These are phyloP conservation scores for Sclerotinia trifoliorum DNA, from an alignment of 2,329 filamentous ascomycete species.

Conservation along the genomic window DNA sequence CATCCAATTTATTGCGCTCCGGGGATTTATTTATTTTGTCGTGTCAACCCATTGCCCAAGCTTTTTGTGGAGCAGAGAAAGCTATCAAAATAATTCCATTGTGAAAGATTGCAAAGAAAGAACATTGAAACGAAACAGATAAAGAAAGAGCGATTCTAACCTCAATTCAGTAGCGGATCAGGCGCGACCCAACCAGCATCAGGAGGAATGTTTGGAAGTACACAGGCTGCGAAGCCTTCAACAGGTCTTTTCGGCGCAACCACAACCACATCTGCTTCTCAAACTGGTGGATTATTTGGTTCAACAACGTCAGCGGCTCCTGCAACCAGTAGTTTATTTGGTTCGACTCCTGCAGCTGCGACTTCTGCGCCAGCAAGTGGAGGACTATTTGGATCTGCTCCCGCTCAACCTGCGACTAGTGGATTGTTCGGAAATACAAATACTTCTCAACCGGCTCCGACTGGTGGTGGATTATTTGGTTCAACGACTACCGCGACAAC, in stretches of 20 bases:
- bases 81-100: slow-evolving; percentile 25
- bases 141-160: slow-evolving; percentile 28
- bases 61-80: slow-evolving; percentile 24
- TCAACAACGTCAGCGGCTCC: slow-evolving; percentile 25
- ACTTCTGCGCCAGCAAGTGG: slow-evolving; percentile 26
- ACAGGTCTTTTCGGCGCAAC: slow-evolving; percentile 39
- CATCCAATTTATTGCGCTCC: neutral
- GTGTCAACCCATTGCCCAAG: slow-evolving; percentile 9
- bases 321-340: slow-evolving; percentile 37
- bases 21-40: slow-evolving; percentile 13
- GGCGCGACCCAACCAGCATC: slow-evolving; percentile 32
- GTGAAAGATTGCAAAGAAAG: slow-evolving; percentile 6
- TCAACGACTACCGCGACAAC: slow-evolving; percentile 24
- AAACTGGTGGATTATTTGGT: slow-evolving; percentile 34
- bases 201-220: slow-evolving; percentile 39
- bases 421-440: slow-evolving; percentile 39
- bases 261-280: slow-evolving; percentile 29
- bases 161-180: slow-evolving; percentile 34
- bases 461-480: slow-evolving; percentile 39
- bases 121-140: neutral
- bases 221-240: slow-evolving; percentile 35
- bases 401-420: slow-evolving; percentile 28
- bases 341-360: slow-evolving; percentile 27
- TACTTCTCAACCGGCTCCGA: slow-evolving; percentile 26
- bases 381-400: slow-evolving; percentile 29